phyloP scores from a whole-genome alignment of 805 yeast genomes.

The Candida ortonii region DNA sequence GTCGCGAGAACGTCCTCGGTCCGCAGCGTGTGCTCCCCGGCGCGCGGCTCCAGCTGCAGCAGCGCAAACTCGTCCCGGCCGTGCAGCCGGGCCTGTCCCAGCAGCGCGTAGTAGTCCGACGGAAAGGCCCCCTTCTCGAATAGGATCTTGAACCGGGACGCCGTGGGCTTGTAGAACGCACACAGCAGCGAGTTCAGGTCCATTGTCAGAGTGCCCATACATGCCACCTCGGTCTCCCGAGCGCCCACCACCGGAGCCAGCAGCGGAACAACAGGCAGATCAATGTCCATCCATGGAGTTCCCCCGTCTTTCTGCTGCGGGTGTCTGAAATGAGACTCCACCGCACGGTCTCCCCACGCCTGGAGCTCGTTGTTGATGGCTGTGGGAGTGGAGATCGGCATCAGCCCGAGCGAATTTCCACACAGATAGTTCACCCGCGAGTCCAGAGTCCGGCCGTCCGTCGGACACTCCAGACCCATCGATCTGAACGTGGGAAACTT shows the following conservation, averaged over 20 bases:
- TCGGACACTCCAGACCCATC: constrained; percentile 43
- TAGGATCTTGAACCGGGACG: constrained; percentile 60
- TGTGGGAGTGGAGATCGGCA: constrained; percentile 63
- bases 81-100: constrained; percentile 64
- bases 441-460: constrained; percentile 13
- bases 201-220: constrained; percentile 82
- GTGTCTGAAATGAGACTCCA: constrained; percentile 80
- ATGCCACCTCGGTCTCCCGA: constrained; percentile 69
- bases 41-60: constrained; percentile 61
- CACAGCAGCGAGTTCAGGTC: constrained; percentile 73
- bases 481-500: constrained; percentile 64
- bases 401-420: constrained; percentile 91
- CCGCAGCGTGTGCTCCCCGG: constrained; percentile 52
- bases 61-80: constrained; percentile 53
- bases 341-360: constrained; percentile 82
- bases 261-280: constrained; percentile 67
- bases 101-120: constrained; percentile 84
- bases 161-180: constrained; percentile 70
- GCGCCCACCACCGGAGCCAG: constrained; percentile 80
- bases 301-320: constrained; percentile 43
- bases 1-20: constrained; percentile 60
- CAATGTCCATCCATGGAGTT: constrained; percentile 82
- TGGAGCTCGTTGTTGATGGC: constrained; percentile 66
- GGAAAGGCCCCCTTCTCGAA: constrained; percentile 91
- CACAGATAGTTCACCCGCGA: constrained; percentile 59